Evolutionary conservation across 208 protist species (phyloP), one percentile per base, ranked within the genome.

Genomic region (Crithidia expoeki): DNA sequence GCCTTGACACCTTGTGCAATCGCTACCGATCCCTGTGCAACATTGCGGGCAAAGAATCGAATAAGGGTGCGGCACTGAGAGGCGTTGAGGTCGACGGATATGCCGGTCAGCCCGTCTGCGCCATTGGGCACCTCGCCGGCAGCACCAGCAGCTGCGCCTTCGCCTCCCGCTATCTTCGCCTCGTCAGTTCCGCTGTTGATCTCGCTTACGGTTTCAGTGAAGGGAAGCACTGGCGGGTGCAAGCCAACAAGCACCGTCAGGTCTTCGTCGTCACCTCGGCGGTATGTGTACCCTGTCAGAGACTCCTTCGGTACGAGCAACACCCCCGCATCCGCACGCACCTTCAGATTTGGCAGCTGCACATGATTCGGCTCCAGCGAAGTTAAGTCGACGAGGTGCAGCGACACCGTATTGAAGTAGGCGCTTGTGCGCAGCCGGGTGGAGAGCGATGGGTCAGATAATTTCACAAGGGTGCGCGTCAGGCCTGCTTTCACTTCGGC

Each of bases 261-360:
- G 34, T 71, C 72, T 33, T 14, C 40, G 9, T 21, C 14, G 19
- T 34, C 47, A 58, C 50, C 57, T 30, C 46, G 33, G 40, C 67
- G 40, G 52, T 66, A 72, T 30, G 10, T 25, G 57, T 72, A 77
- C 7, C 72, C 72, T 3, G 63, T 60, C 17, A 69, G 56, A 19
- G 68, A 40, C 25, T 71, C 64, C 23, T 67, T 77, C 23, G 58
- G 72, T n/a, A 68, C 58, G 53, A 70, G 64, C 46, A 68, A 49
- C 47, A 72, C 56, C 10, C 64, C 63, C 25, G 12, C 23, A 25
- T 77, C 58, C 19, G 51, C 51, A 5, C 64, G 53, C 58, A 72
- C 27, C 30, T 66, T 71, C 49, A 77, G n/a, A 38, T 71, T 56
- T 1, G 72, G 72, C 58, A 77, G 58, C 6, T 23, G 50, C 21